These are phyloP conservation scores for Lyophyllum semitale DNA, from an alignment of 768 basidiomycete genomes.

Conservation along the genomic window DNA sequence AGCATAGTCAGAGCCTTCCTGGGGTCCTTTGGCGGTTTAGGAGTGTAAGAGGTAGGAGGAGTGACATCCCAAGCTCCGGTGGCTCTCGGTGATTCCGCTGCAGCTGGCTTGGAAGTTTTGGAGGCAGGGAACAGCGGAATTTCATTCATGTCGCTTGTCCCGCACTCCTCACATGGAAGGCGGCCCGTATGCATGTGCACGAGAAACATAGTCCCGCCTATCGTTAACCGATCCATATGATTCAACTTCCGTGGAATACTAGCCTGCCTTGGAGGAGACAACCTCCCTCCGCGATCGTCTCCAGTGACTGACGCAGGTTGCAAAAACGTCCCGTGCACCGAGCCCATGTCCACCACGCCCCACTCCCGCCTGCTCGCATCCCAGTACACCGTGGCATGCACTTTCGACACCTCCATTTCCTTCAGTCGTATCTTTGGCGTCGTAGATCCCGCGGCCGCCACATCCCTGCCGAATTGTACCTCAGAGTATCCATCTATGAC, in stretches of 20 bases:
- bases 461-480: constrained; percentile 76
- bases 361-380: constrained; percentile 59
- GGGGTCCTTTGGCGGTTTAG: constrained; percentile 43
- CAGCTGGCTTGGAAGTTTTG: constrained; percentile 22
- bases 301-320: constrained; percentile 28
- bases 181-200: constrained; percentile 68
- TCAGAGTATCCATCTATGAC: constrained; percentile 55
- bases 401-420: constrained; percentile 83
- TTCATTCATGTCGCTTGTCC: constrained; percentile 49
- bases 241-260: constrained; percentile 65
- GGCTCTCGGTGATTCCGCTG: constrained; percentile 29
- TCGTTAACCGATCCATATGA: constrained; percentile 65
- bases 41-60: constrained; percentile 14
- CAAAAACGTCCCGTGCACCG: constrained; percentile 81
- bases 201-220: constrained; percentile 72
- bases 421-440: constrained; percentile 73
- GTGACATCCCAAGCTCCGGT: constrained; percentile 27
- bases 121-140: constrained; percentile 56
- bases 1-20: constrained; percentile 69
- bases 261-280: constrained; percentile 67
- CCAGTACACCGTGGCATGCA: constrained; percentile 79
- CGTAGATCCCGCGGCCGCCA: constrained; percentile 46
- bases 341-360: constrained; percentile 84
- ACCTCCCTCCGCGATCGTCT: constrained; percentile 40
- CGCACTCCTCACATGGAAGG: constrained; percentile 65